Evolutionary conservation across 805 yeast species (phyloP), one percentile per base, ranked within the genome.

Genomic region (Yamadazyma akitaensis): DNA sequence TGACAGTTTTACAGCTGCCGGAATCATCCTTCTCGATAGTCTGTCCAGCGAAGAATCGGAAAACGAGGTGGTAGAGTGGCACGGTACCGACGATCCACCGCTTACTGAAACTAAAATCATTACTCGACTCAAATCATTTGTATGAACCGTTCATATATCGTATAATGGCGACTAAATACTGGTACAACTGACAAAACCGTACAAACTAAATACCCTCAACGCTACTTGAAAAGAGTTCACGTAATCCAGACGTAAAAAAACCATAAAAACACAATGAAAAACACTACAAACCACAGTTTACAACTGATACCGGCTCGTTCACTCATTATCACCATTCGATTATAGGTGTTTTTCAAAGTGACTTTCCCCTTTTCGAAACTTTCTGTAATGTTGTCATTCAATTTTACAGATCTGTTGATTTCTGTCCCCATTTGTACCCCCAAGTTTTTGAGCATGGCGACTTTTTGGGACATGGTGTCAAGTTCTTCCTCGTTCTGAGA

Each of bases 301-400:
- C 76, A 72, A 37, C 68, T 61, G 39, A 72, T 70, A 2, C 77
- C 77, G 12, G 76, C 76, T 35, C 70, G 55, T 58, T 70, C 64
- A 58, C 76, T 70, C 77, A 72, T 71, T 25, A 65, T 57, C 40
- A 72, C 63, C 77, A 72, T 72, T 46, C 61, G 58, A 54, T 67
- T 70, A 53, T 62, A 72, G 1, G 77, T 72, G 51, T 67, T 66
- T 47, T 70, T 70, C 53, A 72, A 64, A 11, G 73, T 61, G 35
- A 70, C 57, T 46, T 60, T 63, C 11, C 76, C 76, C 44, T 59
- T 56, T 55, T 70, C 76, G 51, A 72, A 67, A 13, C 54, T 52
- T 50, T 70, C 64, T 33, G 72, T 63, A 44, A 72, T 67, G 12
- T 69, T 73, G 47, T 71, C 76, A 50, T 70, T 72, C 44, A 72